These are phyloP conservation scores for Boletus tylopilopsis DNA, from an alignment of 768 basidiomycete species.

Conservation along the genomic window DNA sequence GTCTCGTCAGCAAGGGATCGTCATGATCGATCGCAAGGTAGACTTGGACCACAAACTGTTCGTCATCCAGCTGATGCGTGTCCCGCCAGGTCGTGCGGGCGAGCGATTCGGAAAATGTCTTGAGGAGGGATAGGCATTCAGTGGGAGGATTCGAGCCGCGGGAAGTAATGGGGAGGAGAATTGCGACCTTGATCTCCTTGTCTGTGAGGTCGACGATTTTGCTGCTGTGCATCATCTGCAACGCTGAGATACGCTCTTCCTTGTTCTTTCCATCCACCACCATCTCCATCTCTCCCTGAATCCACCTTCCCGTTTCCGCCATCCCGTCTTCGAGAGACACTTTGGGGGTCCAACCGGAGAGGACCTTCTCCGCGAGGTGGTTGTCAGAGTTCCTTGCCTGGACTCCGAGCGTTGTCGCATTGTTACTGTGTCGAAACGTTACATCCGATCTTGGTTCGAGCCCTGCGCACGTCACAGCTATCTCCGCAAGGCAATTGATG, in stretches of 20 bases:
- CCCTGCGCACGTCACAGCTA: constrained; percentile 36
- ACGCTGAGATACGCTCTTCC: constrained; percentile 6
- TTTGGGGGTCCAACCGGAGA: constrained; percentile 42
- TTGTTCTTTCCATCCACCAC: constrained; percentile 6
- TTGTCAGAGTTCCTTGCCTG: constrained; percentile 52
- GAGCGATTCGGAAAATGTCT: constrained; percentile 42
- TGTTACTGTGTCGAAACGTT: constrained; percentile 23
- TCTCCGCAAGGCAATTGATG: constrained; percentile 39
- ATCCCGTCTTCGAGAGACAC: constrained; percentile 45
- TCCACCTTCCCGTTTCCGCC: constrained; percentile 46
- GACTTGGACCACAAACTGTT: constrained; percentile 36
- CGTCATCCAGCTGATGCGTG: constrained; percentile 28
- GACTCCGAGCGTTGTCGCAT: constrained; percentile 42
- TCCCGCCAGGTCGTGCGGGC: constrained; percentile 45
- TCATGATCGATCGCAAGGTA: constrained; percentile 54
- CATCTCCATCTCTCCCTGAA: constrained; percentile 35
- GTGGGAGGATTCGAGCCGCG: constrained; percentile 33
- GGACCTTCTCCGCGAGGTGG: constrained; percentile 23
- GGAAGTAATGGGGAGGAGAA: constrained; percentile 59
- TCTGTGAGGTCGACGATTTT: constrained; percentile 36
- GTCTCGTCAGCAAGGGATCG: constrained; percentile 37
- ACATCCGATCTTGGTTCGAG: constrained; percentile 25
- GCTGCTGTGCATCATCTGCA: constrained; percentile 33
- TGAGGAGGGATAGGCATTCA: constrained; percentile 42
- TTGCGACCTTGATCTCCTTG: constrained; percentile 40